Conservation (phyloP, 371 early-diverging fungal genomes). For the Apophysomyces trapeziformis region DNA sequence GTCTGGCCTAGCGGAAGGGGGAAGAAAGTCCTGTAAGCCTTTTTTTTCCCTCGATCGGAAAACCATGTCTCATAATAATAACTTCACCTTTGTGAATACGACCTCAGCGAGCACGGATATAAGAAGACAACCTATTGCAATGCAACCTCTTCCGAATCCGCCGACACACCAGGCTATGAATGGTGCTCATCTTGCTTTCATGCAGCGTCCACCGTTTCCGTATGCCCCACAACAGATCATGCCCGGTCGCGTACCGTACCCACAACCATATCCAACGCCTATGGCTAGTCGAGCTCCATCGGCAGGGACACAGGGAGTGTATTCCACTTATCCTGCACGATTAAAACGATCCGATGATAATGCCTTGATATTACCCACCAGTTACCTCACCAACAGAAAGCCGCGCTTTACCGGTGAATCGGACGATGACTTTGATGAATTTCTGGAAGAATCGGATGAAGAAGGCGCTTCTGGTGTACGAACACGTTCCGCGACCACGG, state of each 20-base stretch:
- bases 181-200: constrained; percentile 8
- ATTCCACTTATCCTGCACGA: constrained; percentile 50
- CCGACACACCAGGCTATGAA: not conserved
- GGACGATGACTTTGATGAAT: constrained; percentile 41
- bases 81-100: too few species aligned
- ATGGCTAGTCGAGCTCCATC: constrained; percentile 19
- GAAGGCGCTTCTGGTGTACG: constrained; percentile 30
- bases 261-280: constrained; percentile 17
- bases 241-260: constrained; percentile 6
- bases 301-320: constrained; percentile 40
- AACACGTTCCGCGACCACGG: constrained; percentile 16
- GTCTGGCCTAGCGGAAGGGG: too few species aligned
- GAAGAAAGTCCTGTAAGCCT: too few species aligned
- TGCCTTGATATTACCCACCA: constrained; percentile 46
- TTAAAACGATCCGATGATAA: constrained; percentile 49
- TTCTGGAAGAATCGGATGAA: constrained; percentile 39
- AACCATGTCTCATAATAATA: too few species aligned
- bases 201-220: constrained; percentile 14
- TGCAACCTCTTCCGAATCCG: constrained; percentile 14
- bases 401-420: constrained; percentile 39
- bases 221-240: constrained; percentile 5
- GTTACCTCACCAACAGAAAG: constrained; percentile 36
- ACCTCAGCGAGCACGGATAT: constrained; percentile 5
- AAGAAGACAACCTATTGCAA: constrained; percentile 13
- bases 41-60: too few species aligned